phyloP scores from a whole-genome alignment of 106 monocot species.

The Triglochin maritima region DNA sequence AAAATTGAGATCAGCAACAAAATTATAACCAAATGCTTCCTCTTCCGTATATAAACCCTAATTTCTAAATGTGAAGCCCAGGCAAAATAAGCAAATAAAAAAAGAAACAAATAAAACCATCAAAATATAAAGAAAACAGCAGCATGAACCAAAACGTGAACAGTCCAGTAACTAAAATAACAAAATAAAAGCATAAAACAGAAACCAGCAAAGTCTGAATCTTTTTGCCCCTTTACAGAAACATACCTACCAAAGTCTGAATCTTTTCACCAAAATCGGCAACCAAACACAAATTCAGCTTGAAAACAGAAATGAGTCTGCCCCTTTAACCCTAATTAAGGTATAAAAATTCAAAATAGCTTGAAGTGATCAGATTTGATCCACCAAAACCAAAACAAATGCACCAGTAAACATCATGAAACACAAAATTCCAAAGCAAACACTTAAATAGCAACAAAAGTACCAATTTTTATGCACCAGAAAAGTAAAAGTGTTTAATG shows the following conservation, averaged over 20 bases:
- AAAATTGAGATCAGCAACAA: too few species aligned
- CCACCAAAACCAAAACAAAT: not conserved
- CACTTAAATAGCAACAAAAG: not conserved
- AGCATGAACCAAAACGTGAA: not conserved
- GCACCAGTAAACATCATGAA: not conserved
- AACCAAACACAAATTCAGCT: not conserved
- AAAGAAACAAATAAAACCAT: not conserved
- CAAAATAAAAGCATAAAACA: not conserved
- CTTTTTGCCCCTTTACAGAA: not conserved
- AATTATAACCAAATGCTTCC: too few species aligned
- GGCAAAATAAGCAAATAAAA: not conserved
- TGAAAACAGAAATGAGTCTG: not conserved
- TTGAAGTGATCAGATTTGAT: too few species aligned
- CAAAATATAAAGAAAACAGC: not conserved
- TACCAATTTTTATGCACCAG: too few species aligned
- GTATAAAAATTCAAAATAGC: not conserved
- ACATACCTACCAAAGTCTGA: not conserved
- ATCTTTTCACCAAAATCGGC: not conserved
- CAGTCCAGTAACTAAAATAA: not conserved
- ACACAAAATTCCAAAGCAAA: not conserved
- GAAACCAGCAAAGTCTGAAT: not conserved
- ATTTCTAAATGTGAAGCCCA: too few species aligned
- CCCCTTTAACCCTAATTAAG: not conserved
- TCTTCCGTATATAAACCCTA: too few species aligned
- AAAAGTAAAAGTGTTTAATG: too few species aligned